Evolutionary conservation across 2,329 filamentous ascomycete species (phyloP).

Genomic region (Hypomyces perniciosus): DNA sequence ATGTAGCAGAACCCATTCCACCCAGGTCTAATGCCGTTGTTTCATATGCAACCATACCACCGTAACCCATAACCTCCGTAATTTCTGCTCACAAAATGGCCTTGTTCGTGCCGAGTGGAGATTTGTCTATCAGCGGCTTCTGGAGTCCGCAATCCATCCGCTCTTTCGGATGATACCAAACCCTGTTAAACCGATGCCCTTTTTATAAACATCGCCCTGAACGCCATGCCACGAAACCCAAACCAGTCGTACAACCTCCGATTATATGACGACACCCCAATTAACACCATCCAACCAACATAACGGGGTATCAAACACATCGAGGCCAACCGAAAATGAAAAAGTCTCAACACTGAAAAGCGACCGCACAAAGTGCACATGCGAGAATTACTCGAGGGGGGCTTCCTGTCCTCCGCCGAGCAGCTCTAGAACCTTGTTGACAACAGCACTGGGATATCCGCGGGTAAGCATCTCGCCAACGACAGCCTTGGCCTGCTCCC

Average conservation of each 20-base stretch:
- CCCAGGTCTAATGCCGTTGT: slow-evolving; percentile 15
- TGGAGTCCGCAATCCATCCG: slow-evolving; percentile 9
- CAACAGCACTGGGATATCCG: slow-evolving; percentile 86
- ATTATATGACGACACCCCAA: slow-evolving; percentile 16
- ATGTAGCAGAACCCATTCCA: slow-evolving; percentile 26
- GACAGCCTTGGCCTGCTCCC: slow-evolving; percentile 66
- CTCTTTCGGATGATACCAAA: slow-evolving; percentile 5
- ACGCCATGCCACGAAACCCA: slow-evolving; percentile 10
- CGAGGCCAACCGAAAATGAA: slow-evolving; percentile 12
- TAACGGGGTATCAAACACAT: slow-evolving; percentile 22
- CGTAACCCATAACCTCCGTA: slow-evolving; percentile 6
- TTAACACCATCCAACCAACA: slow-evolving; percentile 15
- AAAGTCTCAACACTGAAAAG: slow-evolving; percentile 19
- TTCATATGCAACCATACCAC: slow-evolving; percentile 11
- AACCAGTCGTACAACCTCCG: slow-evolving; percentile 14
- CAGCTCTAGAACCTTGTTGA: slow-evolving; percentile 88
- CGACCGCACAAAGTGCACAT: slow-evolving; percentile 1
- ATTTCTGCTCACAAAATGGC: slow-evolving; percentile 25
- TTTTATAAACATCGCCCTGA: slow-evolving; percentile 19
- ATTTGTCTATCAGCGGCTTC: slow-evolving; percentile 38
- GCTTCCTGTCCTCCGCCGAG: slow-evolving; percentile 55
- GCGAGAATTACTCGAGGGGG: slow-evolving; percentile 18
- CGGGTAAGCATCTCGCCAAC: slow-evolving; percentile 86
- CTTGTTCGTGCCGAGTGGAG: slow-evolving; percentile 43
- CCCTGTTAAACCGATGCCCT: slow-evolving; percentile 11